Base-by-base conservation (phyloP, 2,329 filamentous ascomycete genomes). In the Monilinia laxa region DNA sequence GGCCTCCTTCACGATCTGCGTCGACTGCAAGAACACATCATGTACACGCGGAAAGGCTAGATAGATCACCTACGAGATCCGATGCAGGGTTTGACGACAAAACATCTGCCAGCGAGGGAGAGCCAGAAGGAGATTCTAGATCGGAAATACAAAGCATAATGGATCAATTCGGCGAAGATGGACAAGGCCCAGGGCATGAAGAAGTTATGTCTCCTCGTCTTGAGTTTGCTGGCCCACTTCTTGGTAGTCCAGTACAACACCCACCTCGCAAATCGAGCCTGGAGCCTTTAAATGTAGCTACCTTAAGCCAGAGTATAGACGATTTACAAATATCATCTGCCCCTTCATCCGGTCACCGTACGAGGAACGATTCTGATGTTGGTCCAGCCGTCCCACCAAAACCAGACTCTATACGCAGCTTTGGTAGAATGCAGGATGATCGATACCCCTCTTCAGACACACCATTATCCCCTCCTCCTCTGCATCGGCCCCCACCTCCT, bases 141-240 rank as follows among this genome's bases (percentile, higher is more conserved):
- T 89, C 90, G 7, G 95, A 99, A 80, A 97, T 99, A 68, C 92
- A 97, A 79, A 96, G 86, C 76, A 98, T 99, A 77, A 98, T 99
- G 92, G 92, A 92, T 70, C 95, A 98, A 78, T 98, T 98, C 73
- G 89, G 90, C 72, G 88, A 91, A 75, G 87, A 87, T 62, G 87
- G 87, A 38, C 87, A 87, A 62, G 91, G 88, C 0, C 90, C 88
- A 1, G 89, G 84, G 6, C 87, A 85, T 69, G 89, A 94, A 62
- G 92, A 96, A 77, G 92, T 97, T 75, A 96, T 97, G 92, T 97
- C 93, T 69, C 93, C 93, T 6, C 85, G 92, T 40, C 79, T 96
- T 54, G 93, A 94, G 77, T 85, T 94, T 68, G 87, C 92, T n/a
- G 90, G 90, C 40, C 92, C 93, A 7, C 84, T 92, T 71, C 81